Evolutionary conservation across 1,284 basidiomycete genomes (phyloP), one percentile per base, ranked within the genome.

Genomic region (Erythrobasidium hasegawianum): DNA sequence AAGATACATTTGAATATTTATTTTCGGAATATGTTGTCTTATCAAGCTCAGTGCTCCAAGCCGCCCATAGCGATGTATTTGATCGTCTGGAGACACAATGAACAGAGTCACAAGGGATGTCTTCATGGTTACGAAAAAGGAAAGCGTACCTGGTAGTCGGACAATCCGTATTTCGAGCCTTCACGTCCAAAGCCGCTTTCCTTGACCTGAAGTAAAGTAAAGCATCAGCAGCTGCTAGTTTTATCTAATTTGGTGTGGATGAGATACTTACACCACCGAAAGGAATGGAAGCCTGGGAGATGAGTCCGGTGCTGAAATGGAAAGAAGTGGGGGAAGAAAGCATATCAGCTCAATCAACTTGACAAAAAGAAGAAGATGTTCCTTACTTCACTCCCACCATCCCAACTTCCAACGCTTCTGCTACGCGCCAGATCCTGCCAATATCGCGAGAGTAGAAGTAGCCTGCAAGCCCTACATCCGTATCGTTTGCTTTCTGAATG

Each of bases 391-490:
- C 56, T n/a, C 64, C 64, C 14, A 95, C 90, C 94, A 98, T 97
- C 8, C 96, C 96, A 2, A 93, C 90, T 78, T 99, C 90, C 52
- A 98, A 81, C 68, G 85, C 88, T 79, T 97, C 95, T n/a, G 93
- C 91, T n/a, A 99, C 93, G 52, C 95, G 84, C 90, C 91, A 97
- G 65, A 92, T 87, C 29, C 94, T 81, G 7, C 89, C 88, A 1
- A 95, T 81, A 77, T 98, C 94, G 68, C 88, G 81, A 50, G 90
- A 91, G 81, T 86, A 97, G 81, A 97, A 93, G 33, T 67, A 74
- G 43, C 89, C 92, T 4, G 94, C 93, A 18, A 99, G 82, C 0
- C 96, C 96, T 52, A 90, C 86, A 24, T 89, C 84, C 1, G 87
- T 83, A 71, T 86, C 80, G 78, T 99, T 98, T 33, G 95, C 94